Base-by-base conservation (phyloP, 352 stramenopile genomes). In the Pythium brassicae region DNA sequence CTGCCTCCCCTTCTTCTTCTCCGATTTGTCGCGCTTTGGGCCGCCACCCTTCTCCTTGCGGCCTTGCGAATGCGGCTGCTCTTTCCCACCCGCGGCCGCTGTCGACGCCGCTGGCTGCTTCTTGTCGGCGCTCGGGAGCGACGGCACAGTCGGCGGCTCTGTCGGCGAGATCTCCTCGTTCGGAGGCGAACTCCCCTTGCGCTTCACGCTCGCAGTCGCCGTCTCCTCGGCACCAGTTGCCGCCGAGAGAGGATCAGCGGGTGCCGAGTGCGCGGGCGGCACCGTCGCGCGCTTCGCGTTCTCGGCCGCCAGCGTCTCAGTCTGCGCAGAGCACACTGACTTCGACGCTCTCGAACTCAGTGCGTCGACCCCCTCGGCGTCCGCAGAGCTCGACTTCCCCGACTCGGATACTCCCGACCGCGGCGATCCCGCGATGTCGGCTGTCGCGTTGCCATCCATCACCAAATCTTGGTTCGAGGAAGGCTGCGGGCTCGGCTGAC, bases 41-140 rank as follows among this genome's bases (percentile, higher is more conserved):
- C 46, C 42, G 6, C 2, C 20, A 22, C 8, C 44, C 27, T 85
- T 87, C 15, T 90, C 76, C 44, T 84, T 86, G 39, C 71, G 69
- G 10, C 63, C 43, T 14, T 50, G 48, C 26, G 4, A 17, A 23
- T 26, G 22, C 10, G 17, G 22, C 27, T 40, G 32, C 20, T 48
- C 26, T 22, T 56, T 27, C 2, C 2, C 35, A 23, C 19, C 42
- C n/a, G 14, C 20, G 6, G 23, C 11, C 20, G 34, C 32, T 52
- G 29, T 3, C 17, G 27, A 19, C 22, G 29, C 12, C 25, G 26
- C 2, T 34, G 20, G 20, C 53, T 53, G 50, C 53, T 27, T 34
- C 46, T 55, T 55, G 14, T 44, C 22, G 25, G n/a, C 26, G 17
- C 14, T 20, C 42, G 42, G 1, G 42, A 47, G n/a, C 26, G 26